These are phyloP conservation scores for Arthrobotrys iridis DNA, from an alignment of 2,329 filamentous ascomycete species.

Conservation along the genomic window DNA sequence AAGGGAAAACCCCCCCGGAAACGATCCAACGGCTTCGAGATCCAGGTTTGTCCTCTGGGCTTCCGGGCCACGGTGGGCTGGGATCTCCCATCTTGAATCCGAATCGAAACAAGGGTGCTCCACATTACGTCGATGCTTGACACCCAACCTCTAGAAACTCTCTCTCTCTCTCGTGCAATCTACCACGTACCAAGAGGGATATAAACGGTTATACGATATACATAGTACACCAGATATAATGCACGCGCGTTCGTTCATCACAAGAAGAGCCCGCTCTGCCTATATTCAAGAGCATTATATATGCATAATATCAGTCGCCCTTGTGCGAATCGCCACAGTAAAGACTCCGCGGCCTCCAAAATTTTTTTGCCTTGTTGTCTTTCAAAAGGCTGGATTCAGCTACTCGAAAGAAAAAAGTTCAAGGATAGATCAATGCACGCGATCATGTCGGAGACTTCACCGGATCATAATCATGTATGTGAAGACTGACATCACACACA, in stretches of 20 bases:
- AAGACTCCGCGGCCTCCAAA: slow-evolving; percentile 10
- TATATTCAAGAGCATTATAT: background rate
- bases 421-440: too few species aligned
- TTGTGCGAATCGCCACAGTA: slow-evolving; percentile 15
- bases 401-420: background rate
- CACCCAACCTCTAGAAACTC: background rate
- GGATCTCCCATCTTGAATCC: slow-evolving; percentile 21
- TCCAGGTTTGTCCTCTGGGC: slow-evolving; percentile 19
- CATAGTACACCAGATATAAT: background rate
- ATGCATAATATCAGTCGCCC: background rate
- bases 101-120: slow-evolving; percentile 12
- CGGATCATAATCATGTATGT: too few species aligned
- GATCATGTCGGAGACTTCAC: too few species aligned
- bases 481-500: too few species aligned
- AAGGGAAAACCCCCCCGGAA: background rate
- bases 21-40: slow-evolving; percentile 37
- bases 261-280: too few species aligned
- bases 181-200: background rate
- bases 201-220: slow-evolving; percentile 5
- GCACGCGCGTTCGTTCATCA: too few species aligned
- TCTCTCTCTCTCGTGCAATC: background rate
- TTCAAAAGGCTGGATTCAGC: background rate
- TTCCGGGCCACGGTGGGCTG: slow-evolving; percentile 11
- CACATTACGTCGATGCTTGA: background rate
- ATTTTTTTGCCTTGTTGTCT: slow-evolving; percentile 12